These are phyloP conservation scores for Glebionis coronaria DNA, from an alignment of 129 eudicot species.

Conservation along the genomic window DNA sequence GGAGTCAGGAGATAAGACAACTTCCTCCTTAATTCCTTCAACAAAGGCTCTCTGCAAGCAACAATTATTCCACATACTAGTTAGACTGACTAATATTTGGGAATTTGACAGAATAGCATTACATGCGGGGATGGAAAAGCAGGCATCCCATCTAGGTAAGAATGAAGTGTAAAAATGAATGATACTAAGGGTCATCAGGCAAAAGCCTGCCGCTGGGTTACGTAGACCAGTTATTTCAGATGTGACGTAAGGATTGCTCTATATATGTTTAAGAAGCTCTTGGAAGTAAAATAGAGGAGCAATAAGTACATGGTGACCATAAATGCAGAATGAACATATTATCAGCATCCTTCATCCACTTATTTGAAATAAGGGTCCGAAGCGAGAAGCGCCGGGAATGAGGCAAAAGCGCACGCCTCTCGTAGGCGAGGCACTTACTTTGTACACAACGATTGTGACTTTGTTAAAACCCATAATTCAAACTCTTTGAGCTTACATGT, in stretches of 20 bases:
- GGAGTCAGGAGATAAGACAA: slow-evolving; percentile 93
- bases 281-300: too few relatives aligned
- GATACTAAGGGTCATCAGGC: neutral
- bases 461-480: too few relatives aligned
- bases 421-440: too few relatives aligned
- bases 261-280: neutral
- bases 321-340: too few relatives aligned
- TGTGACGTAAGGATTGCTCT: slow-evolving; percentile 17
- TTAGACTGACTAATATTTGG: neutral
- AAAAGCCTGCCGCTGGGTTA: slow-evolving; percentile 2
- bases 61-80: slow-evolving; percentile 22
- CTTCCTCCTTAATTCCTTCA: slow-evolving; percentile 97
- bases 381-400: too few relatives aligned
- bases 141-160: too few relatives aligned
- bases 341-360: neutral
- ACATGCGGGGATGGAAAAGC: slow-evolving; percentile 14
- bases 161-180: slow-evolving; percentile 4
- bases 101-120: slow-evolving; percentile 7
- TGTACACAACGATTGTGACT: too few relatives aligned
- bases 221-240: slow-evolving; percentile 13
- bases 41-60: slow-evolving; percentile 82
- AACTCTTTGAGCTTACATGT: too few relatives aligned
- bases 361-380: too few relatives aligned
- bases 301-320: too few relatives aligned
- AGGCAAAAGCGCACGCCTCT: too few relatives aligned